A percentile compares a stretch with the other conserved stretches of the same genome.
phyloP scores from a whole-genome alignment of 768 basidiomycete genomes.

The Tulasnella calospora region DNA sequence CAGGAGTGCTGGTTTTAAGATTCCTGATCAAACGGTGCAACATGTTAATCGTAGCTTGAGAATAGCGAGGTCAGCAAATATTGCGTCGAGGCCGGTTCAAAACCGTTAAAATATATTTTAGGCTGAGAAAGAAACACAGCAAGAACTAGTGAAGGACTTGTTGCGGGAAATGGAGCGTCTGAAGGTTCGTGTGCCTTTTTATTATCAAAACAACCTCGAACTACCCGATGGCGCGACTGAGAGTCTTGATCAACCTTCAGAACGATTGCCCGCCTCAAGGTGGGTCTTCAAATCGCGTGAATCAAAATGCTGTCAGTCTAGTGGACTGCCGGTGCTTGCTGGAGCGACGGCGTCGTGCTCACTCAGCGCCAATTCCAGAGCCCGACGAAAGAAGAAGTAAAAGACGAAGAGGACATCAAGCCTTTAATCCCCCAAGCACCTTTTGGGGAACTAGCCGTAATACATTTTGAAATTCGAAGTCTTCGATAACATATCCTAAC shows the following conservation, averaged over 20 bases:
- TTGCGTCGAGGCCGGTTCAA: neutral
- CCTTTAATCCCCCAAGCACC: neutral
- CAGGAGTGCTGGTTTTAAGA: neutral
- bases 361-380: neutral
- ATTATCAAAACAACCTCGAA: neutral
- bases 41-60: neutral
- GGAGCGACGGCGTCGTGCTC: neutral
- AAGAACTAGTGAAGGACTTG: neutral
- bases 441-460: neutral
- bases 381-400: neutral
- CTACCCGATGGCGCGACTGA: neutral
- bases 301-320: neutral
- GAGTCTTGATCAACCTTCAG: neutral
- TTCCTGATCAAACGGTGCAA: neutral
- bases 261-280: neutral
- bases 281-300: neutral
- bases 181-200: neutral
- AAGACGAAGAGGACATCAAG: neutral
- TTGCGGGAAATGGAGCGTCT: neutral
- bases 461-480: neutral
- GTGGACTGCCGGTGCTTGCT: neutral
- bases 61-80: neutral
- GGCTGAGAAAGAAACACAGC: neutral
- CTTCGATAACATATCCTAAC: neutral
- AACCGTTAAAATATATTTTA: neutral